phyloP scores from a whole-genome alignment of 2,329 filamentous ascomycete species.

The Monosporascus cannonballus region DNA sequence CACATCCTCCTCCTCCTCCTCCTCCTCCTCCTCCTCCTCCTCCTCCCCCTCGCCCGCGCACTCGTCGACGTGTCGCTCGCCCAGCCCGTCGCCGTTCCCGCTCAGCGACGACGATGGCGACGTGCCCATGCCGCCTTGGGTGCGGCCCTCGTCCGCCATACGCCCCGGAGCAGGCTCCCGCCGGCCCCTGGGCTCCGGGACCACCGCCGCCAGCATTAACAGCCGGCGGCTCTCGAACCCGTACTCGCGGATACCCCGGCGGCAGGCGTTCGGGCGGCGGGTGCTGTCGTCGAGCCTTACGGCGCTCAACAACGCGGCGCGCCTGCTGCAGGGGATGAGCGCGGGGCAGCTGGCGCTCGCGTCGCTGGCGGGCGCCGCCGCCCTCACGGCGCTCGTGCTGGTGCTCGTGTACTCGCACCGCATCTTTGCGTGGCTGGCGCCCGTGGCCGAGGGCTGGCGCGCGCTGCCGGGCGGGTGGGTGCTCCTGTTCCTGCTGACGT shows the following conservation, averaged over 20 bases:
- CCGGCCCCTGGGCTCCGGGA: neutral
- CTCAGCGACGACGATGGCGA: constrained; percentile 7
- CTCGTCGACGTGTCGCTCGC: constrained; percentile 24
- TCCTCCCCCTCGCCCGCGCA: constrained; percentile 17
- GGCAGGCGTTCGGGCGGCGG: constrained; percentile 27
- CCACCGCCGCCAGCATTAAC: constrained; percentile 12
- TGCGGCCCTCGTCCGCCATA: neutral
- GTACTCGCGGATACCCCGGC: constrained; percentile 24
- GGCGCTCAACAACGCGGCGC: constrained; percentile 33
- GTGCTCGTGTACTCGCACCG: constrained; percentile 72
- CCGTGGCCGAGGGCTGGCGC: constrained; percentile 72
- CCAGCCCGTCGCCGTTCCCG: constrained; percentile 20
- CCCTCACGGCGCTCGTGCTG: constrained; percentile 54
- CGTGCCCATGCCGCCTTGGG: neutral
- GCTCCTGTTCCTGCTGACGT: constrained; percentile 70
- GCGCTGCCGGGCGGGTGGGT: constrained; percentile 64
- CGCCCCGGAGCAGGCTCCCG: no score
- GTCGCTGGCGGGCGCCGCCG: constrained; percentile 40
- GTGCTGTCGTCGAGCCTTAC: constrained; percentile 38
- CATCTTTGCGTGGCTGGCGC: constrained; percentile 71
- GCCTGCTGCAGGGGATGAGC: constrained; percentile 49
- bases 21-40: constrained; percentile 21
- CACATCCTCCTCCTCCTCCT: constrained; percentile 22
- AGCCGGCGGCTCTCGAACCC: constrained; percentile 37
- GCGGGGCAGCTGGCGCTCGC: constrained; percentile 57